Conservation (phyloP, 2,329 filamentous ascomycete genomes). For the Verticillium dahliae region DNA sequence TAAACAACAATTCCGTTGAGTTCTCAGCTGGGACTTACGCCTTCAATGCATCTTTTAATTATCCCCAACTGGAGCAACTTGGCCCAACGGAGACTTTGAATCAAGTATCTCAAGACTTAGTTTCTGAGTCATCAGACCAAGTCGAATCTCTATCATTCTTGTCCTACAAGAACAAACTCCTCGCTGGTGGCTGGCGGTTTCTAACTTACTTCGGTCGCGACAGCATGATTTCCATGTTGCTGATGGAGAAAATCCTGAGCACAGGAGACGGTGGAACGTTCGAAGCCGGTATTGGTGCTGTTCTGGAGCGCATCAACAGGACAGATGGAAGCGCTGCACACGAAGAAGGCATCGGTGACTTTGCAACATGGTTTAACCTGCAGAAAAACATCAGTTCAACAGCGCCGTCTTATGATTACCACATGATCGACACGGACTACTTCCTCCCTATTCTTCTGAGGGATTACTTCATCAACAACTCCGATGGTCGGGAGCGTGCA, state of each 20-base stretch:
- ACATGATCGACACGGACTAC: conserved; percentile 59
- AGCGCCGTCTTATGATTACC: conserved; percentile 48
- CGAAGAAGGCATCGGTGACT: conserved; percentile 60
- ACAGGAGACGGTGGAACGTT: conserved; percentile 46
- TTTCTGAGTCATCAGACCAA: conserved; percentile 35
- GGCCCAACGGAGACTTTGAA: conserved; percentile 42
- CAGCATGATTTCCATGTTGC: conserved; percentile 53
- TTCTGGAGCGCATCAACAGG: conserved; percentile 53
- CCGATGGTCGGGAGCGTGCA: conserved; percentile 24
- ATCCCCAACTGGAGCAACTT: conserved; percentile 51
- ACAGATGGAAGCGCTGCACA: conserved; percentile 56
- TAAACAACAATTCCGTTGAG: conserved; percentile 33
- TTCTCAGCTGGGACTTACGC: conserved; percentile 49
- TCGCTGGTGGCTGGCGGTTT: conserved; percentile 60
- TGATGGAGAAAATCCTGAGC: conserved; percentile 52
- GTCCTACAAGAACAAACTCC: conserved; percentile 55
- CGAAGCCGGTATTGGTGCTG: conserved; percentile 55
- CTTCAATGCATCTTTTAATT: conserved; percentile 55
- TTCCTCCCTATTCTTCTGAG: conserved; percentile 52
- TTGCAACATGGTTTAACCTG: conserved; percentile 52
- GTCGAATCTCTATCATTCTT: conserved; percentile 53
- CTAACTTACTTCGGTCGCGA: conserved; percentile 63
- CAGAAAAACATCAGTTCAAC: conserved; percentile 46
- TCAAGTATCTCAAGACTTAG: conserved; percentile 34
- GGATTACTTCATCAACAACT: conserved; percentile 47